Conservation (phyloP, 345 rosid species). For the Populus nigra region DNA sequence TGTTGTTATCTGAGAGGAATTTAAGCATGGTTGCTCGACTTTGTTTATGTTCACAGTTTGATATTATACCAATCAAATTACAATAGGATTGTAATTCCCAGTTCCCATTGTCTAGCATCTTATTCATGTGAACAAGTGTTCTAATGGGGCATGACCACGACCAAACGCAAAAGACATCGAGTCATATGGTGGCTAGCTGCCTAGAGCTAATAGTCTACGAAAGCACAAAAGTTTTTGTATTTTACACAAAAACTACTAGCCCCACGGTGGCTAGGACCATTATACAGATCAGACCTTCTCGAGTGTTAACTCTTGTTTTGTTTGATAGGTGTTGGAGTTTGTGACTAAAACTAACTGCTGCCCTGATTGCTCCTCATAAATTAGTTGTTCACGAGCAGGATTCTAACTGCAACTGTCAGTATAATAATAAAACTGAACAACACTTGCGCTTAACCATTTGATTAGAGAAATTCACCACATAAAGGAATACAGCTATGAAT, state of each 20-base stretch:
- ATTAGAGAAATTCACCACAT: not conserved
- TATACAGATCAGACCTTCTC: not conserved
- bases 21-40: not conserved
- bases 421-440: not conserved
- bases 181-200: not conserved
- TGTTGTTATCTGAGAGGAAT: not conserved
- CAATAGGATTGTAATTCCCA: not conserved
- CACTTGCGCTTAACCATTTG: not conserved
- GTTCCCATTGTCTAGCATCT: not conserved
- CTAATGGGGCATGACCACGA: not conserved
- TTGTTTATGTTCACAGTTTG: not conserved
- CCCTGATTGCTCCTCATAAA: not conserved
- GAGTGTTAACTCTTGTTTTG: not conserved
- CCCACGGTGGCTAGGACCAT: not conserved
- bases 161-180: not conserved
- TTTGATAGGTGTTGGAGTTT: constrained; percentile 6
- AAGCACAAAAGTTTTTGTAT: not conserved
- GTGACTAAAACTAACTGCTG: constrained; percentile 11
- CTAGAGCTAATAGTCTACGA: not conserved
- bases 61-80: no score
- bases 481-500: constrained; percentile 13
- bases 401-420: not conserved
- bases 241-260: not conserved
- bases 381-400: constrained; percentile 18
- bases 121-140: not conserved